Conservation (phyloP, 257 asterid genomes). For the Solanum rostratum region DNA sequence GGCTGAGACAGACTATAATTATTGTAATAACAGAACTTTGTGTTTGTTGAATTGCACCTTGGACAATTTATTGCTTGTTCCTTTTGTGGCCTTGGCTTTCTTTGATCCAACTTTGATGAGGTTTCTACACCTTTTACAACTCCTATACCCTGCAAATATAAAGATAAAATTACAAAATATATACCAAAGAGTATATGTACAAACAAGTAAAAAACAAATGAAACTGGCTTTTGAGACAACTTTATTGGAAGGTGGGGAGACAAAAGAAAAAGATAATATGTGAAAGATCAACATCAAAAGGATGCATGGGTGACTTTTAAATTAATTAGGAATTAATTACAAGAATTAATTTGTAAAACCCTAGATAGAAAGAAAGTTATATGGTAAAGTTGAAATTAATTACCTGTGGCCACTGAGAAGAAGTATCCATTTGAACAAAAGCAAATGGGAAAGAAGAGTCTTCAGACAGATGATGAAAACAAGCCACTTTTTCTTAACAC, state of each 20-base stretch:
- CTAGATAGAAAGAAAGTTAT: constrained; percentile 18
- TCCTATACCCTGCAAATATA: not conserved
- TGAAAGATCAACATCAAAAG: constrained; percentile 6
- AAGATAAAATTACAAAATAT: too few relatives aligned
- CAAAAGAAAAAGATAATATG: constrained; percentile 8
- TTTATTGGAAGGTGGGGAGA: constrained; percentile 26
- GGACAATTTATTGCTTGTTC: constrained; percentile 72
- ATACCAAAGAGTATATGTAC: not conserved
- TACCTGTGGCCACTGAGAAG: constrained; percentile 99
- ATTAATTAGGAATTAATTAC: constrained; percentile 1
- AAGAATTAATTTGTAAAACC: constrained; percentile 14
- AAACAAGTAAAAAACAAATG: constrained; percentile 15
- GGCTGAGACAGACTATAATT: constrained; percentile 81
- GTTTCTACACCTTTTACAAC: constrained; percentile 19
- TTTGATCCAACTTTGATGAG: constrained; percentile 19
- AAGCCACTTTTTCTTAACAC: constrained; percentile 32
- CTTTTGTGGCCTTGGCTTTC: constrained; percentile 60
- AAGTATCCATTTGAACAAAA: constrained; percentile 67
- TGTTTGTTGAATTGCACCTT: constrained; percentile 70
- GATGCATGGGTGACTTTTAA: not conserved
- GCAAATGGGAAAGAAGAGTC: constrained; percentile 7
- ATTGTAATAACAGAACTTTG: constrained; percentile 85
- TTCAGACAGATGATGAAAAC: constrained; percentile 33
- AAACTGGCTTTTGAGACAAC: constrained; percentile 2
- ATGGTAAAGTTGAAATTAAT: constrained; percentile 13